A percentile compares a stretch with the other conserved stretches of the same genome.
Evolutionary conservation across 768 basidiomycete genomes (phyloP).

Genomic region (Termitomyces heimii): DNA sequence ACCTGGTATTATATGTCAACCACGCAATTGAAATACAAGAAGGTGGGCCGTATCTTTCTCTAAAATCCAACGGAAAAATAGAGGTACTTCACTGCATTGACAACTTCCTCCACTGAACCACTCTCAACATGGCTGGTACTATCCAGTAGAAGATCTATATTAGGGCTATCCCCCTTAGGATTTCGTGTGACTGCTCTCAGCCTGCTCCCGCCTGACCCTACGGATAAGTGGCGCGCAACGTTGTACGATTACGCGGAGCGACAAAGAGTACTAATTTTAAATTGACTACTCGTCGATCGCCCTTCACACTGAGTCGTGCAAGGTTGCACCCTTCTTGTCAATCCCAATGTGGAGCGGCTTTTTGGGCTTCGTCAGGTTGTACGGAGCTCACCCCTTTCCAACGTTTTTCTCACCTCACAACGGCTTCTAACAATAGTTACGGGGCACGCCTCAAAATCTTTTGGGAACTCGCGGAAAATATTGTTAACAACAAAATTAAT

Average conservation of each 20-base stretch:
- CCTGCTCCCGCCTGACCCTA: background rate
- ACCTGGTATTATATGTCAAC: background rate
- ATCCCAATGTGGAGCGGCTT: background rate
- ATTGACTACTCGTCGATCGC: background rate
- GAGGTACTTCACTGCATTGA: background rate
- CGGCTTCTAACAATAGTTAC: background rate
- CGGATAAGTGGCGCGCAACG: background rate
- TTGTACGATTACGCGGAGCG: background rate
- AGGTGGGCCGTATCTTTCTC: background rate
- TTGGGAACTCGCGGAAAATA: background rate
- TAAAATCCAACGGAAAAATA: background rate
- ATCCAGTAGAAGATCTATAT: background rate
- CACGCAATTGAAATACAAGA: background rate
- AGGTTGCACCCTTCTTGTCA: background rate
- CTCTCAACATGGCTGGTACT: background rate
- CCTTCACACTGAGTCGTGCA: background rate
- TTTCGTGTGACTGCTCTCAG: slow-evolving; percentile 1
- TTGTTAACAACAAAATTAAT: background rate
- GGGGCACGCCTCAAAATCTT: background rate
- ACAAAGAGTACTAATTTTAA: background rate
- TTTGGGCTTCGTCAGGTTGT: background rate
- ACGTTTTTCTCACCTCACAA: background rate
- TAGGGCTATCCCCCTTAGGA: background rate
- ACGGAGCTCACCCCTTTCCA: background rate
- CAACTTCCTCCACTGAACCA: background rate